A percentile compares a stretch with the other conserved stretches of the same genome.
phyloP scores from a whole-genome alignment of 2,329 filamentous ascomycete genomes.

The Gyromitra esculenta region DNA sequence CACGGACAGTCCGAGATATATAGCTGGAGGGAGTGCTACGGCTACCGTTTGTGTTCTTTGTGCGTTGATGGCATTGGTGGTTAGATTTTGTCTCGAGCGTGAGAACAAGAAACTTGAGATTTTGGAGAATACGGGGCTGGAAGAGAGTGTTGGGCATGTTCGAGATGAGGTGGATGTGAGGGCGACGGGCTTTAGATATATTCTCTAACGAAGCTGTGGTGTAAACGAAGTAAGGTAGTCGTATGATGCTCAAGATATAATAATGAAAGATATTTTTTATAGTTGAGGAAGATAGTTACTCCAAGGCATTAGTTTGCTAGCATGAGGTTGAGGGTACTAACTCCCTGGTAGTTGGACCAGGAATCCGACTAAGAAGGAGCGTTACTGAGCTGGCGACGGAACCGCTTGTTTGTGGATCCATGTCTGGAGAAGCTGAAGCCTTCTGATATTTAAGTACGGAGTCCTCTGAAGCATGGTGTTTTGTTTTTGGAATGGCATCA shows the following conservation, averaged over 20 bases:
- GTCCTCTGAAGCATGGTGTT: too few species aligned
- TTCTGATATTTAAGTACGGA: too few species aligned
- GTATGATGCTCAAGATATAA: neutral
- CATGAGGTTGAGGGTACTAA: too few species aligned
- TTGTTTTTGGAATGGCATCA: too few species aligned
- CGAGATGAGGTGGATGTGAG: conserved; percentile 14
- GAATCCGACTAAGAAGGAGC: too few species aligned
- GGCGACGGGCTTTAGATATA: conserved; percentile 33
- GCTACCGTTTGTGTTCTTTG: conserved; percentile 60
- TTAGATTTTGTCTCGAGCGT: conserved; percentile 59
- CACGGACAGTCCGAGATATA: conserved; percentile 60
- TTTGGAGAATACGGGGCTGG: conserved; percentile 54
- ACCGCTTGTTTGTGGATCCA: too few species aligned
- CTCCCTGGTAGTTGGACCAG: too few species aligned
- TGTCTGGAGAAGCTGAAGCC: too few species aligned
- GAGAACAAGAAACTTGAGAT: conserved; percentile 60
- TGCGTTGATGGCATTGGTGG: conserved; percentile 59
- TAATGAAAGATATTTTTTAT: neutral
- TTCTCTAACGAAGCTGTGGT: neutral
- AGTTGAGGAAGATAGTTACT: neutral
- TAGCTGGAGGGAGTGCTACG: conserved; percentile 60
- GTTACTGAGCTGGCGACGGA: too few species aligned
- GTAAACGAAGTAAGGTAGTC: neutral
- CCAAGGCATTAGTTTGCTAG: too few species aligned
- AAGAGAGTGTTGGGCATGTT: conserved; percentile 1